Evolutionary conservation across 2,329 filamentous ascomycete species (phyloP).

Genomic region (Botryotinia globosa): DNA sequence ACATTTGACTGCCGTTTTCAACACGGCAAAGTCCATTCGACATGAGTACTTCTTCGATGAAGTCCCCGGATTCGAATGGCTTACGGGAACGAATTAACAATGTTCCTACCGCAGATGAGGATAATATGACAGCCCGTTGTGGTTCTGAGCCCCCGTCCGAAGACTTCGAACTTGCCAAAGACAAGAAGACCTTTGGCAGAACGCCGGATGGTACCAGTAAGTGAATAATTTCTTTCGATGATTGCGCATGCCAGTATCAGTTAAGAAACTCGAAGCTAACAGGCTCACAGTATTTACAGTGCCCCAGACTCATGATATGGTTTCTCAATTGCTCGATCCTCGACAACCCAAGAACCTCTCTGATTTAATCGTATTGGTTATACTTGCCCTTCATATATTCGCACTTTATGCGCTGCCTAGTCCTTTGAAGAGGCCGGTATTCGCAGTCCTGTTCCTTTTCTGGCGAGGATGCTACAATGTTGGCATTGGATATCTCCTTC

Average conservation of each 20-base stretch:
- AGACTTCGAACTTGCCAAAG: constrained; percentile 42
- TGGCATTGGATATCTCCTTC: constrained; percentile 86
- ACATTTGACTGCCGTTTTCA: constrained; percentile 17
- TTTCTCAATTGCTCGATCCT: constrained; percentile 92
- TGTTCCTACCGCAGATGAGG: constrained; percentile 6
- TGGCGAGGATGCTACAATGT: constrained; percentile 93
- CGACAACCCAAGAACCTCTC: constrained; percentile 93
- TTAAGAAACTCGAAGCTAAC: not conserved
- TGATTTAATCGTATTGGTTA: constrained; percentile 74
- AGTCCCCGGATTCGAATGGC: constrained; percentile 22
- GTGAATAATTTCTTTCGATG: constrained; percentile 36
- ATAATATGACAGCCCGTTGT: constrained; percentile 15
- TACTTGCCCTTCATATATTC: constrained; percentile 73
- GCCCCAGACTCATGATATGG: constrained; percentile 97
- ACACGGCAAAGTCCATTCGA: constrained; percentile 9
- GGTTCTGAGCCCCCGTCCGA: constrained; percentile 22
- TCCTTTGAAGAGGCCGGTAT: constrained; percentile 68
- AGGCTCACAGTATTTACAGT: constrained; percentile 77
- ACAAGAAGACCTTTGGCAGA: constrained; percentile 82
- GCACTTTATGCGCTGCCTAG: constrained; percentile 71
- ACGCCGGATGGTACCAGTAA: constrained; percentile 87
- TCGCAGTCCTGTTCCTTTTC: constrained; percentile 82
- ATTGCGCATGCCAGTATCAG: not conserved
- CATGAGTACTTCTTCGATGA: constrained; percentile 24
- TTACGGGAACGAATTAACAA: constrained; percentile 32